Percentiles rank a stretch among this genome's conserved stretches.
Conservation (phyloP, 306 rosid species). For the Rosa persica region DNA sequence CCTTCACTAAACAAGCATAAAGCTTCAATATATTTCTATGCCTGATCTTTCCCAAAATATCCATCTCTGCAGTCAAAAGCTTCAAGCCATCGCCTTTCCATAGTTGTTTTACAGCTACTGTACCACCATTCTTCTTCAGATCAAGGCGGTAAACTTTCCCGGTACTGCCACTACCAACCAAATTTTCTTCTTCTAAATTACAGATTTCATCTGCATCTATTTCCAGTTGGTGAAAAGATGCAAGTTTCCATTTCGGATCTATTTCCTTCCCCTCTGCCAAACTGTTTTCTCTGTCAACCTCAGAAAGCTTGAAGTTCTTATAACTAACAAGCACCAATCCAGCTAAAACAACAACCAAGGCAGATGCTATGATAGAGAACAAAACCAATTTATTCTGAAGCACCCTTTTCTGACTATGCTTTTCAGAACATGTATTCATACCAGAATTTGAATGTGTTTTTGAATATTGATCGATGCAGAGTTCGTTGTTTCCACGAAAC, state of each 20-base stretch:
- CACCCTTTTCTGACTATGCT: slow-evolving; percentile 30
- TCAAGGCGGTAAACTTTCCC: slow-evolving; percentile 87
- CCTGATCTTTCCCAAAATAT: slow-evolving; percentile 78
- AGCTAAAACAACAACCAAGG: slow-evolving; percentile 45
- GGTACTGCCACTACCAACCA: slow-evolving; percentile 86
- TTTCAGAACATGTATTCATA: slow-evolving; percentile 46
- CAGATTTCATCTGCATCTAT: slow-evolving; percentile 73
- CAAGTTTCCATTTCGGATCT: slow-evolving; percentile 64
- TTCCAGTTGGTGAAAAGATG: slow-evolving; percentile 74
- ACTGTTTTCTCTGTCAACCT: slow-evolving; percentile 26
- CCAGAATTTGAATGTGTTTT: slow-evolving; percentile 38
- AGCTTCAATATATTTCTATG: slow-evolving; percentile 88
- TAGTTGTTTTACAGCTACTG: slow-evolving; percentile 81
- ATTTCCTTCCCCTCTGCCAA: slow-evolving; percentile 39
- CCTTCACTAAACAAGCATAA: slow-evolving; percentile 73
- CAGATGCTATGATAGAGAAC: slow-evolving; percentile 46
- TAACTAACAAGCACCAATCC: slow-evolving; percentile 49
- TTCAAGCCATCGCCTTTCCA: slow-evolving; percentile 64
- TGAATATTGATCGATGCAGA: slow-evolving; percentile 60
- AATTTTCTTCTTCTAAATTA: slow-evolving; percentile 60
- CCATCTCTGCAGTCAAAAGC: slow-evolving; percentile 84
- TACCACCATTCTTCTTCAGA: slow-evolving; percentile 46
- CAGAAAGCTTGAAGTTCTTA: slow-evolving; percentile 44
- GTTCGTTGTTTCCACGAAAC: slow-evolving; percentile 61
- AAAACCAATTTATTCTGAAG: slow-evolving; percentile 45